phyloP scores from a whole-genome alignment of 73 alveolate species.

The Paramecium caudatum region DNA sequence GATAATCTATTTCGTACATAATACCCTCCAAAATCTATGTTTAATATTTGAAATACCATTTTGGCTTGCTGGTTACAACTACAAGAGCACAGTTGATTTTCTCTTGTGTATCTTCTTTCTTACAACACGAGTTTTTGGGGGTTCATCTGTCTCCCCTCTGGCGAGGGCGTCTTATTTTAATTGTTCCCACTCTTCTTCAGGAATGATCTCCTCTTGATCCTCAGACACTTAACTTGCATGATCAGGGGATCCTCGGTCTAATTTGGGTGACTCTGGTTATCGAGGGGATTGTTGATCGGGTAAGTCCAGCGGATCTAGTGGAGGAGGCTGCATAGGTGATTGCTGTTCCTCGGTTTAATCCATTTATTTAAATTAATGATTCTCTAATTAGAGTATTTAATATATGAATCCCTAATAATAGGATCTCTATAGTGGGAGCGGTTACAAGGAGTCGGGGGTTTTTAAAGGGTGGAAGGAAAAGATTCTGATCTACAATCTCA shows the following conservation, averaged over 20 bases:
- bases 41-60: background rate
- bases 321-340: conserved; percentile 41
- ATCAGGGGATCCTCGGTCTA: conserved; percentile 23
- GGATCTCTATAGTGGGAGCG: conserved; percentile 30
- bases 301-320: background rate
- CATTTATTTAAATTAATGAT: conserved; percentile 37
- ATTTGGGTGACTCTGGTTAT: conserved; percentile 24
- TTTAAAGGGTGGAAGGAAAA: conserved; percentile 47
- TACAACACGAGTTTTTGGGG: conserved; percentile 53
- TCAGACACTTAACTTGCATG: conserved; percentile 39
- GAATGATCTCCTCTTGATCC: conserved; percentile 71
- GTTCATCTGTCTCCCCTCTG: conserved; percentile 62
- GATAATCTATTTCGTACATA: conserved; percentile 32
- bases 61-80: conserved; percentile 10
- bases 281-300: conserved; percentile 28
- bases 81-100: conserved; percentile 27
- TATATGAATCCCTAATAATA: background rate
- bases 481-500: background rate
- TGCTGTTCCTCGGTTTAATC: background rate
- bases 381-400: background rate
- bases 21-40: background rate
- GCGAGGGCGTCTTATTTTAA: conserved; percentile 71
- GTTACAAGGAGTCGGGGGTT: conserved; percentile 29
- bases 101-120: conserved; percentile 53
- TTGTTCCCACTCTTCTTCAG: conserved; percentile 70